These are phyloP conservation scores for Myrica gale DNA, from an alignment of 306 rosid species.

Conservation along the genomic window DNA sequence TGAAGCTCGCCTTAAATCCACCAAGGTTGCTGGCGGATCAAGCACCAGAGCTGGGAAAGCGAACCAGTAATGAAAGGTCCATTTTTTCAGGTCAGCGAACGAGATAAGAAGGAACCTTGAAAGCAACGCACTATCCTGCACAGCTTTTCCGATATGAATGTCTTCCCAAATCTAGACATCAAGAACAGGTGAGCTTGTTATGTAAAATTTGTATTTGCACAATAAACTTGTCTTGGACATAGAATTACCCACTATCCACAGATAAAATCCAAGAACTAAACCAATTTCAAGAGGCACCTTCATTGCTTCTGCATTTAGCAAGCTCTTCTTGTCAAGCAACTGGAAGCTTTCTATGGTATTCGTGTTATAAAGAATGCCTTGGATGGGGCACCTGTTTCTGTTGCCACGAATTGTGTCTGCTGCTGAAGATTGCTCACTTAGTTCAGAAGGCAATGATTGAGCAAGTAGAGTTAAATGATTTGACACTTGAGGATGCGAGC, in stretches of 20 bases:
- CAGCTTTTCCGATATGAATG: conserved; percentile 72
- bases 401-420: conserved; percentile 53
- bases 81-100: conserved; percentile 86
- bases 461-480: conserved; percentile 70
- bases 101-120: conserved; percentile 85
- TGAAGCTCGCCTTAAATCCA: conserved; percentile 70
- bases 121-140: conserved; percentile 77
- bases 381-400: conserved; percentile 72
- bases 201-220: conserved; percentile 17
- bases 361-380: conserved; percentile 77
- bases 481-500: conserved; percentile 81
- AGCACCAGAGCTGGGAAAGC: conserved; percentile 91
- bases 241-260: background rate
- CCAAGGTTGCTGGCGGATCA: conserved; percentile 80
- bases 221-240: conserved; percentile 6
- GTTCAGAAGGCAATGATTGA: conserved; percentile 80
- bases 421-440: conserved; percentile 40
- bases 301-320: conserved; percentile 67
- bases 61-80: conserved; percentile 91
- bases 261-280: background rate
- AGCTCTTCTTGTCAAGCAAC: conserved; percentile 60
- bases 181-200: conserved; percentile 22
- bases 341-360: conserved; percentile 78
- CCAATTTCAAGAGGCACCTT: conserved; percentile 48
- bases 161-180: conserved; percentile 84